Evolutionary conservation across 2,329 filamentous ascomycete genomes (phyloP).

Genomic region (Aureobasidium subglaciale): DNA sequence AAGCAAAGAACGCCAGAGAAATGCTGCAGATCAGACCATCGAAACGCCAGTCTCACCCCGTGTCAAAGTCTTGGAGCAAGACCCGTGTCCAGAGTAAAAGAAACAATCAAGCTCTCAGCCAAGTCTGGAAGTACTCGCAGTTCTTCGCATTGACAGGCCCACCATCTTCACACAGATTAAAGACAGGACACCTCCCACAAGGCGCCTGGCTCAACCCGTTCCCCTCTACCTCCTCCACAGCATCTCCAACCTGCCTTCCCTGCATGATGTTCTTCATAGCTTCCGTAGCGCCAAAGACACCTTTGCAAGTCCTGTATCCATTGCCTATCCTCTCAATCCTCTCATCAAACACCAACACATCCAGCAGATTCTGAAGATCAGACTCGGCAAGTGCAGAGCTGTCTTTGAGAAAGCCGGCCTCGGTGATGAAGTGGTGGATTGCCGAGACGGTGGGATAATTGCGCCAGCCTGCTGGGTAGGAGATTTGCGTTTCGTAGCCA

Average conservation of each 20-base stretch:
- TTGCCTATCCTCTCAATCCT: constrained; percentile 60
- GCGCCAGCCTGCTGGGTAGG: constrained; percentile 33
- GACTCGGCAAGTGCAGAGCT: constrained; percentile 48
- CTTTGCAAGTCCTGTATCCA: constrained; percentile 43
- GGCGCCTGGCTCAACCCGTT: constrained; percentile 84
- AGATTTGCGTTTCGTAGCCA: constrained; percentile 23
- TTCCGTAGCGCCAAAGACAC: constrained; percentile 21
- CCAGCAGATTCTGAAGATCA: constrained; percentile 77
- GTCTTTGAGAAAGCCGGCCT: constrained; percentile 63
- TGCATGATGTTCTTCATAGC: constrained; percentile 16
- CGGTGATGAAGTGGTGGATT: constrained; percentile 68
- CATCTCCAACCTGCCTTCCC: constrained; percentile 21
- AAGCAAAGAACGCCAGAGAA: background rate
- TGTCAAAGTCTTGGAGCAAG: background rate
- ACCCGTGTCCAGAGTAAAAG: background rate
- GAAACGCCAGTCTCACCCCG: background rate
- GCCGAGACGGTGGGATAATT: constrained; percentile 74
- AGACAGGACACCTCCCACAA: constrained; percentile 87
- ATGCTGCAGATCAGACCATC: background rate
- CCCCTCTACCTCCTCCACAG: constrained; percentile 40
- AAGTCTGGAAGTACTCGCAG: constrained; percentile 85
- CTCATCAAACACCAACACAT: constrained; percentile 84
- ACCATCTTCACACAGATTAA: constrained; percentile 83
- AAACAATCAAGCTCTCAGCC: constrained; percentile 48
- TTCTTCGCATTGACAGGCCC: constrained; percentile 84